Base-by-base conservation (phyloP, 1,139 yeast genomes). In the Magnusiomyces sp. region DNA sequence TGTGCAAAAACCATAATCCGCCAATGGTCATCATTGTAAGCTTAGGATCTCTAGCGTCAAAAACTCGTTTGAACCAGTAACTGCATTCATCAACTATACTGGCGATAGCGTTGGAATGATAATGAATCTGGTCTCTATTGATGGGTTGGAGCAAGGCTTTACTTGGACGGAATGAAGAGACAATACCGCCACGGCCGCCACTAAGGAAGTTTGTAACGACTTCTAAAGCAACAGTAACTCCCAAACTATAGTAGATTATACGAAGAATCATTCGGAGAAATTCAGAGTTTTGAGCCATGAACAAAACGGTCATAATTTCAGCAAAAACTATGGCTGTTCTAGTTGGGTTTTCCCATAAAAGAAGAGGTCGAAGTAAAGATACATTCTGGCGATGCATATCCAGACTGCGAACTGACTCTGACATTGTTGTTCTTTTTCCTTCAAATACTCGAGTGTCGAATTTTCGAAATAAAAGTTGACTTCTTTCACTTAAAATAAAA, bases 261-360 rank as follows among this genome's bases (percentile, higher is more conserved):
- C 74, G 81, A 74, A 88, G 79, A 62, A 83, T 71, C 56, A 84
- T 71, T 56, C 86, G 80, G 62, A 86, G 65, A 60, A 88, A 68
- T 66, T 86, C 81, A 61, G 87, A 80, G 55, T 75, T 79, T 67
- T 87, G 84, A 63, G 87, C 65, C 38, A 84, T 70, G 54, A 84
- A 61, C 63, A 90, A 73, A 23, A 76, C 71, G 37, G 74, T 70
- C 45, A 90, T 63, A 50, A 81, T 69, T 46, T 81, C 75, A 48
- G 84, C 95, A 59, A 89, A 79, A 41, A 83, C 79, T 62, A 82
- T 81, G 55, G 85, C 97, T 51, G 96, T 81, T 62, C 76, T 74
- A 56, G 76, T 71, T 40, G 97, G 96, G 64, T 87, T 77, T 60
- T 78, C 75, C 97, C 97, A 90, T 57, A 90, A 80, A 56, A 90